Percentiles rank a stretch among this genome's conserved stretches.
These are phyloP conservation scores for Paraglomus occultum DNA, from an alignment of 192 early-diverging fungal species.

Conservation along the genomic window DNA sequence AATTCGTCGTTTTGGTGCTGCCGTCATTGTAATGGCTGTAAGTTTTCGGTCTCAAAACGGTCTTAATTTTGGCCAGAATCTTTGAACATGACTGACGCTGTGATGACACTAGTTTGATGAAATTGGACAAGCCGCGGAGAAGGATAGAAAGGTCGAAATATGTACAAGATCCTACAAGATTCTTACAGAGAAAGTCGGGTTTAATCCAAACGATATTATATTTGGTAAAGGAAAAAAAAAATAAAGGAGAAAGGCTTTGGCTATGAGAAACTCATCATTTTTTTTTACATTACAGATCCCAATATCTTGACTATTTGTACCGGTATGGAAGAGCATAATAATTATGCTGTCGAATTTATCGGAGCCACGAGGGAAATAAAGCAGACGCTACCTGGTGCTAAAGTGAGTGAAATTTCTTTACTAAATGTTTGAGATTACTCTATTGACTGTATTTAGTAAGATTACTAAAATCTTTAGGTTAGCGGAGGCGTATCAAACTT, in stretches of 20 bases:
- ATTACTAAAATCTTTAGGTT: slow-evolving; percentile 86
- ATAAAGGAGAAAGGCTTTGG: background rate
- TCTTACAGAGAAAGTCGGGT: slow-evolving; percentile 80
- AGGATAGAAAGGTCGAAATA: slow-evolving; percentile 82
- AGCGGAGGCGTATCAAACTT: slow-evolving; percentile 97
- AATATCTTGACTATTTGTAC: slow-evolving; percentile 97
- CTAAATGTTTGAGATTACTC: slow-evolving; percentile 91
- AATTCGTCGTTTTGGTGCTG: slow-evolving; percentile 88
- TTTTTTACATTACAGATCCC: slow-evolving; percentile 69
- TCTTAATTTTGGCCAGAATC: background rate
- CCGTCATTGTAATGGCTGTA: slow-evolving; percentile 94
- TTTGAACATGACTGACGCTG: background rate
- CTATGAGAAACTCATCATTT: background rate
- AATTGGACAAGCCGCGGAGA: slow-evolving; percentile 84
- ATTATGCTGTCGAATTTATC: slow-evolving; percentile 94
- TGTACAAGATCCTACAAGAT: slow-evolving; percentile 90
- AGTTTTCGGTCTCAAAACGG: slow-evolving; percentile 23
- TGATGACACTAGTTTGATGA: slow-evolving; percentile 73
- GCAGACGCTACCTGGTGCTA: slow-evolving; percentile 78
- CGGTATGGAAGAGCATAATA: slow-evolving; percentile 97
- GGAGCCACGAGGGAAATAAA: slow-evolving; percentile 76
- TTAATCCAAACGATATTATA: slow-evolving; percentile 82
- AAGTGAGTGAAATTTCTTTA: slow-evolving; percentile 89
- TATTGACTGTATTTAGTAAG: slow-evolving; percentile 79
- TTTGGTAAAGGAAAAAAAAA: slow-evolving; percentile 40